Conservation (phyloP, 2,329 filamentous ascomycete species). For the Seiridium unicorne region DNA sequence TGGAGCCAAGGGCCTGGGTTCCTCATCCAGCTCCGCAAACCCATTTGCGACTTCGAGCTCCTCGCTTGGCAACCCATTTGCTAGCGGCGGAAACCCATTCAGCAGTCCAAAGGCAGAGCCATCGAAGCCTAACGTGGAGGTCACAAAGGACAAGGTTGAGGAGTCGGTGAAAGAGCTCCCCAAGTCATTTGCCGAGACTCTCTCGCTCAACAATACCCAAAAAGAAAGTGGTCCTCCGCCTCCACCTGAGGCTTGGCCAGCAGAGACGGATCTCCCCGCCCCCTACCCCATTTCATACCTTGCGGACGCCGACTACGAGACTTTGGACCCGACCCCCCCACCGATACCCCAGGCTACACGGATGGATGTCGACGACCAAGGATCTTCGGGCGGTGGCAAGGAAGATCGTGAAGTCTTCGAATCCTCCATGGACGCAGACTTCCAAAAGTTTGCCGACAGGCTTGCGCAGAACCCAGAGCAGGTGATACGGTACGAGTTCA, state of each 20-base stretch:
- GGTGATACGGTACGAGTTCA: constrained; percentile 77
- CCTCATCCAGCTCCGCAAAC: constrained; percentile 42
- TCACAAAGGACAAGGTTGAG: constrained; percentile 30
- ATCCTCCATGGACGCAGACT: constrained; percentile 70
- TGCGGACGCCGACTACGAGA: constrained; percentile 88
- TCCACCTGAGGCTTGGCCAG: constrained; percentile 74
- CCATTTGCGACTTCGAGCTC: constrained; percentile 55
- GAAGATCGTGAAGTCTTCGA: constrained; percentile 74
- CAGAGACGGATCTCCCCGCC: constrained; percentile 58
- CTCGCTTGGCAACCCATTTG: constrained; percentile 57
- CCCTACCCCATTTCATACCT: constrained; percentile 78
- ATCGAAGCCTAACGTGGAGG: constrained; percentile 15
- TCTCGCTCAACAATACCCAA: constrained; percentile 65
- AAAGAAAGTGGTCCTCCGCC: constrained; percentile 29
- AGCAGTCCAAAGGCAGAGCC: constrained; percentile 23
- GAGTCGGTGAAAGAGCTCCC: constrained; percentile 38
- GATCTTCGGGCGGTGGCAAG: constrained; percentile 33
- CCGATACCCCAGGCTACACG: constrained; percentile 49
- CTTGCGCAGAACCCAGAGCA: constrained; percentile 80
- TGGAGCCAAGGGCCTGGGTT: constrained; percentile 53
- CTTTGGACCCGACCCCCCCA: constrained; percentile 62
- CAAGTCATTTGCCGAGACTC: constrained; percentile 70
- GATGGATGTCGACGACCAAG: constrained; percentile 43
- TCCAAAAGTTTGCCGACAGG: constrained; percentile 78
- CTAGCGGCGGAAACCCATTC: constrained; percentile 50